These are phyloP conservation scores for Ilyonectria destructans DNA, from an alignment of 2,329 filamentous ascomycete genomes.

Conservation along the genomic window DNA sequence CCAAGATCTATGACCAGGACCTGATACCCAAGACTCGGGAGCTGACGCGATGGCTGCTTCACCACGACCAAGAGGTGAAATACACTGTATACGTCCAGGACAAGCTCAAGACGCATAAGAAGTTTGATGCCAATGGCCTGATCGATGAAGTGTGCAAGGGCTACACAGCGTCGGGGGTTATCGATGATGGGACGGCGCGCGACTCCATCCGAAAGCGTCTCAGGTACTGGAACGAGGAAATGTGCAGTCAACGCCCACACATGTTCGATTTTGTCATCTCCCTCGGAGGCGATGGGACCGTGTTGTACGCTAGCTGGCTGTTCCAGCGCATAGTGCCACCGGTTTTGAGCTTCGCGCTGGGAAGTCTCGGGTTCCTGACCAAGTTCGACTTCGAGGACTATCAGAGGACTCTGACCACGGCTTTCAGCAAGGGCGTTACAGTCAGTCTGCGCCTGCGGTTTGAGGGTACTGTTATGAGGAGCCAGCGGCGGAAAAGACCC, in stretches of 20 bases:
- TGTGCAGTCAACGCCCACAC: conserved; percentile 85
- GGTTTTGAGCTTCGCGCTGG: conserved; percentile 91
- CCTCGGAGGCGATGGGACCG: conserved; percentile 95
- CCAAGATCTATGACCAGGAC: conserved; percentile 90
- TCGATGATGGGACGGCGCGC: conserved; percentile 53
- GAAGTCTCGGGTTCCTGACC: conserved; percentile 94
- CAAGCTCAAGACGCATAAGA: conserved; percentile 78
- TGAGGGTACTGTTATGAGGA: conserved; percentile 94
- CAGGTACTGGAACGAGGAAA: conserved; percentile 86
- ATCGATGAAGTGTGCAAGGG: conserved; percentile 71
- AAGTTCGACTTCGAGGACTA: conserved; percentile 94
- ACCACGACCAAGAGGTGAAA: conserved; percentile 74
- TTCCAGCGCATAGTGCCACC: conserved; percentile 97
- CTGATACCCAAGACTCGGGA: conserved; percentile 85
- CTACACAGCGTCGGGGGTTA: conserved; percentile 57
- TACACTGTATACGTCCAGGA: conserved; percentile 91
- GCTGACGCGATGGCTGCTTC: conserved; percentile 85
- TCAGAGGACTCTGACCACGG: conserved; percentile 76
- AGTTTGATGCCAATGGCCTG: conserved; percentile 82
- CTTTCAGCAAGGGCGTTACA: conserved; percentile 88
- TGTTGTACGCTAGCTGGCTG: conserved; percentile 95
- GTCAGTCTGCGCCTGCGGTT: conserved; percentile 91
- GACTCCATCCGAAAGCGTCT: conserved; percentile 69
- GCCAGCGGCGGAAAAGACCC: conserved; percentile 65
- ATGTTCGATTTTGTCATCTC: conserved; percentile 96